Conservation (phyloP, 352 stramenopile species). For the Phytophthora nicotianae region DNA sequence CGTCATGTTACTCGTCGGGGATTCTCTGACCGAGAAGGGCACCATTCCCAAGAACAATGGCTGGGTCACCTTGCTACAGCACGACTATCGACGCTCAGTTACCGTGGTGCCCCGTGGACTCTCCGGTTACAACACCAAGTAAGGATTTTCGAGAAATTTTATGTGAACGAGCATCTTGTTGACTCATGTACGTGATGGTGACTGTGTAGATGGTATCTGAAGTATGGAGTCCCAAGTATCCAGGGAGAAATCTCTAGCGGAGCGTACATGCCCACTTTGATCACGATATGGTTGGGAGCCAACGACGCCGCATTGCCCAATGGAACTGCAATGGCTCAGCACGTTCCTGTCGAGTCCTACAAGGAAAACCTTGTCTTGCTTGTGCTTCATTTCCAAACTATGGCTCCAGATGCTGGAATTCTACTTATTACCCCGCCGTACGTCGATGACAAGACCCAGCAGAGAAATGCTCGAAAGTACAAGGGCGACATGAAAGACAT, state of each 20-base stretch:
- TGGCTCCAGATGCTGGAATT: constrained; percentile 27
- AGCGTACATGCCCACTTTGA: constrained; percentile 32
- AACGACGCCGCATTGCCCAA: constrained; percentile 57
- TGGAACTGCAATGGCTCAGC: constrained; percentile 34
- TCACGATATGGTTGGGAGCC: constrained; percentile 61
- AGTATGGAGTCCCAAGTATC: constrained; percentile 35
- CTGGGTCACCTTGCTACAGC: constrained; percentile 50
- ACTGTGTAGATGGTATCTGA: constrained; percentile 35
- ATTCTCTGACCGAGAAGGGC: constrained; percentile 71
- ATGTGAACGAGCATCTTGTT: background rate
- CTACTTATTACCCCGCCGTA: constrained; percentile 34
- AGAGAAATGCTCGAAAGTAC: constrained; percentile 13
- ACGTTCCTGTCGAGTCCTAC: constrained; percentile 52
- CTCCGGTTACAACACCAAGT: constrained; percentile 59
- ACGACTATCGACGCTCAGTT: constrained; percentile 52
- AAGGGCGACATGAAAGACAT: constrained; percentile 19
- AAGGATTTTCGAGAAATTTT: background rate
- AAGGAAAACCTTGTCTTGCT: constrained; percentile 44
- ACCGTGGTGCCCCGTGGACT: constrained; percentile 67
- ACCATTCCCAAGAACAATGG: constrained; percentile 32
- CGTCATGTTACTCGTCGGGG: constrained; percentile 55
- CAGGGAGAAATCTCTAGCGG: constrained; percentile 33
- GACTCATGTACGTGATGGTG: background rate
- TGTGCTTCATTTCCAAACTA: constrained; percentile 20
- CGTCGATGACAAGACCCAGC: constrained; percentile 39